These are phyloP conservation scores for Lepiota brunneoincarnata DNA, from an alignment of 768 basidiomycete genomes.

Conservation along the genomic window DNA sequence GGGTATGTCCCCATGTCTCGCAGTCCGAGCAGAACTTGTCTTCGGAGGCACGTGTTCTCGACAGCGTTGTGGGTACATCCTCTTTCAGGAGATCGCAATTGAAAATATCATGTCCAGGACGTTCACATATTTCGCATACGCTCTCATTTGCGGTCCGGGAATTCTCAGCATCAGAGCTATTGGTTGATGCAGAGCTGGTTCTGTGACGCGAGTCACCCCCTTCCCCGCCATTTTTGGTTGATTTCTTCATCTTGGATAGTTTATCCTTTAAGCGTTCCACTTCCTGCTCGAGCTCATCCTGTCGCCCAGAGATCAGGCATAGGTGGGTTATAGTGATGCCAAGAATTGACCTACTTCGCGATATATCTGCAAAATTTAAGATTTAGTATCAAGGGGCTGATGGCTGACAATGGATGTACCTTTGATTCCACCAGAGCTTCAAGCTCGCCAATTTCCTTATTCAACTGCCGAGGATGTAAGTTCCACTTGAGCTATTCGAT, in stretches of 20 bases:
- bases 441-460: conserved; percentile 90
- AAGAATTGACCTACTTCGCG: conserved; percentile 52
- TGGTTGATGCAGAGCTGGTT: conserved; percentile 24
- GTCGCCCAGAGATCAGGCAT: conserved; percentile 4
- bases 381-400: not conserved
- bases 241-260: conserved; percentile 61
- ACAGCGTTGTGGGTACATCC: conserved; percentile 33
- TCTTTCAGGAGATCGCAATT: conserved; percentile 74
- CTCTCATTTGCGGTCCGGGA: conserved; percentile 19
- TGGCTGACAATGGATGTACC: conserved; percentile 37
- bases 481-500: not conserved
- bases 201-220: conserved; percentile 28
- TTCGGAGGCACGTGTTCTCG: conserved; percentile 14
- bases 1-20: conserved; percentile 73
- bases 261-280: conserved; percentile 75
- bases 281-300: conserved; percentile 89
- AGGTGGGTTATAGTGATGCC: not conserved
- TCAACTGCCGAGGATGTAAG: conserved; percentile 50
- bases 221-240: conserved; percentile 44
- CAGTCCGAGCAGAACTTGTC: conserved; percentile 79
- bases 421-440: conserved; percentile 94
- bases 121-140: conserved; percentile 86
- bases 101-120: conserved; percentile 83
- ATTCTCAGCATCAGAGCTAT: conserved; percentile 20
- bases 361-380: conserved; percentile 58